These are phyloP conservation scores for Penicillium occitanis DNA, from an alignment of 2,329 filamentous ascomycete genomes.

Conservation along the genomic window DNA sequence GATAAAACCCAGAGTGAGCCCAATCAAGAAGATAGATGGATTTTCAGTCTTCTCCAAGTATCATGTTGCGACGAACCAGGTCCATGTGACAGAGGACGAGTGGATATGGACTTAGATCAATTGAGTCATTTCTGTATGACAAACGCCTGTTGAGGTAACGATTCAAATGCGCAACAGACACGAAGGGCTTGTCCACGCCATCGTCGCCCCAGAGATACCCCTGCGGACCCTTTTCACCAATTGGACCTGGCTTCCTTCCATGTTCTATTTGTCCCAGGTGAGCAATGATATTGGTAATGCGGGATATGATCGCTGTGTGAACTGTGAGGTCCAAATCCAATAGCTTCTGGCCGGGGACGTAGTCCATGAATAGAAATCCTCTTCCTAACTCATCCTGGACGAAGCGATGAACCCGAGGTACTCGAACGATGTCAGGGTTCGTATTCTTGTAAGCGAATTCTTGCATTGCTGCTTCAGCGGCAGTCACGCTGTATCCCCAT, in stretches of 20 bases:
- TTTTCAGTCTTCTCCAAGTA: conserved; percentile 25
- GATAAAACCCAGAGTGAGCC: conserved; percentile 28
- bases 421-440: conserved; percentile 24
- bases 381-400: conserved; percentile 21
- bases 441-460: conserved; percentile 25
- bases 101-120: conserved; percentile 26
- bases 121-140: conserved; percentile 23
- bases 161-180: conserved; percentile 16
- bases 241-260: conserved; percentile 24
- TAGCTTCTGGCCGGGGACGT: conserved; percentile 25
- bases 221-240: conserved; percentile 23
- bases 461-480: conserved; percentile 26
- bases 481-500: conserved; percentile 24
- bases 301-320: conserved; percentile 21
- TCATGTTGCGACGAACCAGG: conserved; percentile 30
- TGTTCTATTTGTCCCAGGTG: conserved; percentile 23
- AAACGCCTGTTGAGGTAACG: conserved; percentile 19
- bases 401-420: conserved; percentile 27
- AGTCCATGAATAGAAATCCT: conserved; percentile 31
- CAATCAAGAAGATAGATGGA: conserved; percentile 30
- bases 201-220: conserved; percentile 29
- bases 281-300: conserved; percentile 23
- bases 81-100: conserved; percentile 32
- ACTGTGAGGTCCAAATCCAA: conserved; percentile 20
- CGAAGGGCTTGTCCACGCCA: conserved; percentile 21